Percentiles rank a stretch among this genome's conserved stretches.
Conservation (phyloP, 495 filamentous ascomycete genomes). For the Schizothecium vesticola region DNA sequence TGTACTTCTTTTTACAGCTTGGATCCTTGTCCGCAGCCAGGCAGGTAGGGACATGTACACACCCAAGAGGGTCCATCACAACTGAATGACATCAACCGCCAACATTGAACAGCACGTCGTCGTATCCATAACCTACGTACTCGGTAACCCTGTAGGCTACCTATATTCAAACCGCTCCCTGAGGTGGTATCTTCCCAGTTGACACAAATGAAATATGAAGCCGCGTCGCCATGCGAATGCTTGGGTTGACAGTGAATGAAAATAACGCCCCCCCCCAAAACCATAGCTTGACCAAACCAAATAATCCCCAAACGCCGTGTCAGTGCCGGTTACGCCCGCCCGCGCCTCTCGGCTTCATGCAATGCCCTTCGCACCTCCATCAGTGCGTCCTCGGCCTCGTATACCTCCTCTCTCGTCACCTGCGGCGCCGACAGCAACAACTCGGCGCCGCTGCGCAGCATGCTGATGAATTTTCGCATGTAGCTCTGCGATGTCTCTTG, state of each 20-base stretch:
- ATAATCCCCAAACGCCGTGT: not conserved
- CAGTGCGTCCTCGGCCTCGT: conserved; percentile 60
- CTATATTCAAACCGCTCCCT: not conserved
- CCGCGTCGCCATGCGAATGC: not conserved
- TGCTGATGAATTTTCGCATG: conserved; percentile 40
- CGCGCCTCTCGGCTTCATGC: conserved; percentile 55
- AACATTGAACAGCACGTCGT: not conserved
- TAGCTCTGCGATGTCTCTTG: conserved; percentile 10
- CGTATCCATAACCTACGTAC: not conserved
- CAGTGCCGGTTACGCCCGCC: conserved; percentile 19
- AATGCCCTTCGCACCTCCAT: conserved; percentile 61
- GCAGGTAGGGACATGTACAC: not conserved
- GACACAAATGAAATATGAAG: not conserved
- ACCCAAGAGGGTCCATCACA: not conserved
- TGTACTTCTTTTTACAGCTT: not conserved
- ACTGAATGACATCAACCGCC: not conserved
- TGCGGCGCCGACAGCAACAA: conserved; percentile 43
- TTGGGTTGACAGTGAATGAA: not conserved
- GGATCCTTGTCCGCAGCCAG: not conserved
- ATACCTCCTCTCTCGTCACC: conserved; percentile 48
- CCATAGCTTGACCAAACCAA: not conserved
- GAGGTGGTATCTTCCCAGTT: not conserved
- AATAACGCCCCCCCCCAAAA: not conserved
- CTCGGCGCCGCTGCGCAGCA: conserved; percentile 47
- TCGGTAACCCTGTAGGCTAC: not conserved